These are phyloP conservation scores for Gaeumannomyces tritici DNA, from an alignment of 2,329 filamentous ascomycete species.

Conservation along the genomic window DNA sequence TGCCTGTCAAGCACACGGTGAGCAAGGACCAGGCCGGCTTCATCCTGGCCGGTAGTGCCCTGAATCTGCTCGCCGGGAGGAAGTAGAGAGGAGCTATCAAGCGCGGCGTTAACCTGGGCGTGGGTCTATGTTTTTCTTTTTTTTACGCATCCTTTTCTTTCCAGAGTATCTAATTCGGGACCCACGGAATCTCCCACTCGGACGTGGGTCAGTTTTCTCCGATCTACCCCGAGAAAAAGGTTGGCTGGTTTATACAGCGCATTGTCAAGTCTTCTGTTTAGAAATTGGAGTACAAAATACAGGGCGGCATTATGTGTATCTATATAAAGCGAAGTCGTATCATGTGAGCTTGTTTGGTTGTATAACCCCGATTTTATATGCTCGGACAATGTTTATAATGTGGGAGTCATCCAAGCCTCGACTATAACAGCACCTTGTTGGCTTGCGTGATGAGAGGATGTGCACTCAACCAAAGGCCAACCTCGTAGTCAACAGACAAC, in stretches of 20 bases:
- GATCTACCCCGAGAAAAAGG: not conserved
- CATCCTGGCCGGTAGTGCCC: constrained; percentile 83
- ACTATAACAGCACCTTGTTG: no score
- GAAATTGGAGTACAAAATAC: not conserved
- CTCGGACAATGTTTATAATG: not conserved
- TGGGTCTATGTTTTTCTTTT: not conserved
- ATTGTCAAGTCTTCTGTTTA: not conserved
- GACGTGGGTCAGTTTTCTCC: not conserved
- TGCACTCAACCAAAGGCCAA: no score
- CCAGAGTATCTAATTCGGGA: not conserved
- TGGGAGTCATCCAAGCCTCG: no score
- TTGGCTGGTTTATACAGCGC: not conserved
- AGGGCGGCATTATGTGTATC: not conserved
- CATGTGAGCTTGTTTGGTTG: not conserved
- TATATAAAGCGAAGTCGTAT: not conserved
- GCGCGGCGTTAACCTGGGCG: not conserved
- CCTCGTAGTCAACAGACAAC: no score
- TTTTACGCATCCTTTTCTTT: not conserved
- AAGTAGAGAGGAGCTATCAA: not conserved
- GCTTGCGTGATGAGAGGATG: no score
- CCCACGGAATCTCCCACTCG: not conserved
- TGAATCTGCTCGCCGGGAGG: constrained; percentile 75
- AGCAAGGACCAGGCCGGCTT: constrained; percentile 87
- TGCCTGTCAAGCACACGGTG: constrained; percentile 80
- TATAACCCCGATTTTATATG: not conserved